These are phyloP conservation scores for Phytophthora tubulina DNA, from an alignment of 352 stramenopile species.

Conservation along the genomic window DNA sequence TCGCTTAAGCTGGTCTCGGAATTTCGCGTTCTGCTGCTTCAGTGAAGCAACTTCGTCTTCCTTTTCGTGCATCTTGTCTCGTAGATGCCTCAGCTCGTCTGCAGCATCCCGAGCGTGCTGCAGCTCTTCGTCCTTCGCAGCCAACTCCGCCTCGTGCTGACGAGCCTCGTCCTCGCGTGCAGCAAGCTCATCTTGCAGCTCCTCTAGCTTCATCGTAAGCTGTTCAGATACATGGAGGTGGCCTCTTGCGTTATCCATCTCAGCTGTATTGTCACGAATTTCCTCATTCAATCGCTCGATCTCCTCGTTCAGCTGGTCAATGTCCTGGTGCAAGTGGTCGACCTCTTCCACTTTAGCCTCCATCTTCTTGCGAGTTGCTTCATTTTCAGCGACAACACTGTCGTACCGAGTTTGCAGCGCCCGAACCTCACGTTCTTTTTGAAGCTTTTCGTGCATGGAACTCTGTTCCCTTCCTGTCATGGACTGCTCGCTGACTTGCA, in stretches of 20 bases:
- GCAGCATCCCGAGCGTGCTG: constrained; percentile 25
- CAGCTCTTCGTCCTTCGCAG: constrained; percentile 39
- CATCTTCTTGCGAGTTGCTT: constrained; percentile 30
- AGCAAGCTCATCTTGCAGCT: constrained; percentile 47
- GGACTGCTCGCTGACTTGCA: constrained; percentile 50
- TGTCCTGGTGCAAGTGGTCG: constrained; percentile 28
- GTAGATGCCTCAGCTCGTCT: constrained; percentile 35
- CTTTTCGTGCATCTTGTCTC: constrained; percentile 34
- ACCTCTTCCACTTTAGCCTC: constrained; percentile 41
- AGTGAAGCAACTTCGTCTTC: constrained; percentile 42
- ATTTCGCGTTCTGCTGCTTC: constrained; percentile 40
- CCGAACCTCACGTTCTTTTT: constrained; percentile 59
- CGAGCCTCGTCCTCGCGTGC: constrained; percentile 40
- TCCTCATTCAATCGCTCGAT: constrained; percentile 45
- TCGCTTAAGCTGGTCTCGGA: constrained; percentile 42
- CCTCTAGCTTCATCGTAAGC: constrained; percentile 58
- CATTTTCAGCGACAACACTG: constrained; percentile 39
- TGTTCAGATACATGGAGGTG: constrained; percentile 54
- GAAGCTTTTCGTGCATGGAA: constrained; percentile 59
- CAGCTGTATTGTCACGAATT: constrained; percentile 51
- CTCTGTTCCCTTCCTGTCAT: constrained; percentile 54
- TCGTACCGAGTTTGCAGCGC: constrained; percentile 47
- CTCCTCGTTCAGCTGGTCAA: constrained; percentile 41
- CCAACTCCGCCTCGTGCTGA: constrained; percentile 47
- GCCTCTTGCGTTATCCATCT: constrained; percentile 52